Conservation (phyloP, 1,139 yeast genomes). For the Yamadazyma atmosphaerica region DNA sequence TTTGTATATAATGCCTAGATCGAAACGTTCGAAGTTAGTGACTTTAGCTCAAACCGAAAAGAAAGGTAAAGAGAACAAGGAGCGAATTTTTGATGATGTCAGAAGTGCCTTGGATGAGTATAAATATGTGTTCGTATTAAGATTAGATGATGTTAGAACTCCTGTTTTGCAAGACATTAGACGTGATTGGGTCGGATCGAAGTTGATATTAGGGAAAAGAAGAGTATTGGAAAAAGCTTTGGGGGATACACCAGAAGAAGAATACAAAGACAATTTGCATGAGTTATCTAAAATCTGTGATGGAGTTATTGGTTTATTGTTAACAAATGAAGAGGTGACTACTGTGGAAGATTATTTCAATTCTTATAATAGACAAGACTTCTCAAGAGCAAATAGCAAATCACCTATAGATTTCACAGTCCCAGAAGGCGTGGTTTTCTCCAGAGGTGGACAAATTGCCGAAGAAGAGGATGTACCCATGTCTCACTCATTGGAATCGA, state of each 20-base stretch:
- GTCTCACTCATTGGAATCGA: conserved; percentile 93
- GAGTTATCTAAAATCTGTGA: conserved; percentile 56
- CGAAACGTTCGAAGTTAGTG: conserved; percentile 89
- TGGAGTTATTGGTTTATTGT: conserved; percentile 84
- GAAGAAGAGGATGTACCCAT: conserved; percentile 92
- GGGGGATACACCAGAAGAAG: conserved; percentile 85
- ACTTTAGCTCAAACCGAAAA: conserved; percentile 96
- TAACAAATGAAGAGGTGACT: conserved; percentile 83
- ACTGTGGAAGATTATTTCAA: conserved; percentile 84
- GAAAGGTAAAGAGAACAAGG: conserved; percentile 92
- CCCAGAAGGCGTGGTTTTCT: conserved; percentile 88
- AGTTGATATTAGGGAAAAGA: conserved; percentile 85
- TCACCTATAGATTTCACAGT: conserved; percentile 81
- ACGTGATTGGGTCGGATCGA: conserved; percentile 89
- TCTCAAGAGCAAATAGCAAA: conserved; percentile 82
- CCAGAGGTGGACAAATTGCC: conserved; percentile 93
- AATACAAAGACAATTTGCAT: conserved; percentile 81
- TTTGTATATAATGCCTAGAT: conserved; percentile 73
- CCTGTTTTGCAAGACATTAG: conserved; percentile 93
- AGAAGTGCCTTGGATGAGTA: conserved; percentile 76
- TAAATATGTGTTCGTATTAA: conserved; percentile 81
- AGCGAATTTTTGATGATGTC: conserved; percentile 85
- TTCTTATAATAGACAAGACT: conserved; percentile 77
- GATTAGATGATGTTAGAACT: conserved; percentile 91
- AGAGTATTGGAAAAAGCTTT: conserved; percentile 90